Evolutionary conservation across 306 rosid genomes (phyloP).

Genomic region (Cucumis melo): DNA sequence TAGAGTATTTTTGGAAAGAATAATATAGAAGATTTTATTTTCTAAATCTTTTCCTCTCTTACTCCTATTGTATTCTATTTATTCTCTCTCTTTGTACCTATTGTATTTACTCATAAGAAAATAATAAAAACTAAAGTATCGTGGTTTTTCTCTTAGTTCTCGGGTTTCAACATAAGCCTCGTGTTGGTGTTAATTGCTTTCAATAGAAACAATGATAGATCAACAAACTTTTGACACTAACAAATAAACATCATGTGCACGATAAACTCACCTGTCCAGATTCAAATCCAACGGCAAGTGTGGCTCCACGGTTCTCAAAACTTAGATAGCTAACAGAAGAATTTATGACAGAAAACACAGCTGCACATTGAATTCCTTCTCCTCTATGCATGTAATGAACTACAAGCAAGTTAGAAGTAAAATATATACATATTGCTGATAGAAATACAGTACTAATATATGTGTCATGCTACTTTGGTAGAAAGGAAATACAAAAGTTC

Average conservation of each 20-base stretch:
- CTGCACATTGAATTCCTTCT: constrained; percentile 43
- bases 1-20: too few species aligned
- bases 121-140: too few species aligned
- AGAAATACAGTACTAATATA: neutral
- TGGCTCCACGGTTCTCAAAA: constrained; percentile 45
- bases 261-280: constrained; percentile 54
- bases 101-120: too few species aligned
- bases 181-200: too few species aligned
- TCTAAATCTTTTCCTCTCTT: too few species aligned
- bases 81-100: too few species aligned
- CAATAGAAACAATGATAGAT: neutral
- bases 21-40: too few species aligned
- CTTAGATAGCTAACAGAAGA: constrained; percentile 45
- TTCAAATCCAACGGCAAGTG: constrained; percentile 62
- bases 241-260: neutral
- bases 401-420: constrained; percentile 27
- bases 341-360: constrained; percentile 46
- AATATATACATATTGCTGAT: neutral
- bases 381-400: constrained; percentile 37
- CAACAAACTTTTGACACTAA: neutral
- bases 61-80: too few species aligned
- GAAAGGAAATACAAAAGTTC: neutral
- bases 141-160: too few species aligned
- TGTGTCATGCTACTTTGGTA: neutral
- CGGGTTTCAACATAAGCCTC: too few species aligned